Percentiles rank a stretch among this genome's conserved stretches.
These are phyloP conservation scores for Eimeria sp. DNA, from an alignment of 169 alveolate species.

Conservation along the genomic window DNA sequence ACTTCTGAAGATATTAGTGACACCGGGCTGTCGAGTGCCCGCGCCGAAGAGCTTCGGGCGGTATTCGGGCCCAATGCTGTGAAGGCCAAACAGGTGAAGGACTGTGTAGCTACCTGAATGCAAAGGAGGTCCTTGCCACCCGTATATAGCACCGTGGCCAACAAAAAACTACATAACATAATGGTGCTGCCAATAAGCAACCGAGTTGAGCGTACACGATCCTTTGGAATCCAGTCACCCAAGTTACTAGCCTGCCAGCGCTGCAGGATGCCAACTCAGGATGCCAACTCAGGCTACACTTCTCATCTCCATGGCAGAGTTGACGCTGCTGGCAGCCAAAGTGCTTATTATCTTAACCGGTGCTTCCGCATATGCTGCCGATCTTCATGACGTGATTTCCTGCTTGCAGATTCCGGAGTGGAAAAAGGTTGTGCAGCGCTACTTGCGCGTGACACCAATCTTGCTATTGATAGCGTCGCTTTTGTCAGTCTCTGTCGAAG, in stretches of 20 bases:
- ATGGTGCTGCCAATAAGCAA: not conserved
- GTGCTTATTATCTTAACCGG: not conserved
- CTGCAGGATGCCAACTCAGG: not conserved
- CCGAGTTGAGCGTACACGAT: not conserved
- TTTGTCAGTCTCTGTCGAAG: conserved; percentile 62
- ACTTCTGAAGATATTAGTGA: conserved; percentile 18
- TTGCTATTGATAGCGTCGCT: conserved; percentile 77
- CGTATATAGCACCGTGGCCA: not conserved
- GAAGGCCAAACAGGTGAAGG: conserved; percentile 79
- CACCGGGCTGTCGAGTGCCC: conserved; percentile 93
- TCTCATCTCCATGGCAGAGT: not conserved
- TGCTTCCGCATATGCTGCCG: not conserved
- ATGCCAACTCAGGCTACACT: not conserved
- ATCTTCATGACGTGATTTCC: not conserved
- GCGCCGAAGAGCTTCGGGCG: conserved; percentile 91
- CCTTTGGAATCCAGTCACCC: not conserved
- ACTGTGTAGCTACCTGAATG: not conserved
- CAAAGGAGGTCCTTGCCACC: not conserved
- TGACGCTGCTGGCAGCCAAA: not conserved
- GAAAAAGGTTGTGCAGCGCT: conserved; percentile 76
- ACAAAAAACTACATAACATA: not conserved
- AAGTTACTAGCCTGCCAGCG: not conserved
- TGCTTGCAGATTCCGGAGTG: conserved; percentile 83
- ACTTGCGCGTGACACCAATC: conserved; percentile 79
- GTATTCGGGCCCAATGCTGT: conserved; percentile 82